Evolutionary conservation across 805 yeast genomes (phyloP).

Genomic region (Pichia scutulata): DNA sequence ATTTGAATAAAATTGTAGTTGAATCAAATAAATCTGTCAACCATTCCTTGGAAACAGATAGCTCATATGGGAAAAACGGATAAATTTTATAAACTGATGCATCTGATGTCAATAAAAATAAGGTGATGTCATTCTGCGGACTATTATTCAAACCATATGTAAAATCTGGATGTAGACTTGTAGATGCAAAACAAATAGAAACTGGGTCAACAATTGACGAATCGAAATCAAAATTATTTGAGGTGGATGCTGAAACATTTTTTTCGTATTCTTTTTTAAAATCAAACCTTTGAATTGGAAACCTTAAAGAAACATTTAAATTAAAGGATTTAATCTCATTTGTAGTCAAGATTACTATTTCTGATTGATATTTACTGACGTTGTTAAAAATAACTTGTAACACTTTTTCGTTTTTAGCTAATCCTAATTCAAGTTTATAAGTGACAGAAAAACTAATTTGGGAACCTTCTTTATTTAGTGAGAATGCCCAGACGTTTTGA

Average conservation of each 20-base stretch:
- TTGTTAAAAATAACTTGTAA: slow-evolving; percentile 39
- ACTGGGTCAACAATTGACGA: slow-evolving; percentile 27
- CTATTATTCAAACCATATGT: slow-evolving; percentile 1
- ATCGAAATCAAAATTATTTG: slow-evolving; percentile 15
- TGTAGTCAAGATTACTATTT: slow-evolving; percentile 36
- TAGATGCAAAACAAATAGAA: slow-evolving; percentile 40
- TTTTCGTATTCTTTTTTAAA: slow-evolving; percentile 15
- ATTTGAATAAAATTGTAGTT: slow-evolving; percentile 16
- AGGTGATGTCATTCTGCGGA: slow-evolving; percentile 31
- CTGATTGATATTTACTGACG: slow-evolving; percentile 35
- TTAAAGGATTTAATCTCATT: slow-evolving; percentile 30
- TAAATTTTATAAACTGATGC: slow-evolving; percentile 54
- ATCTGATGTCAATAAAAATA: slow-evolving; percentile 45
- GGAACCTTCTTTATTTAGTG: slow-evolving; percentile 18
- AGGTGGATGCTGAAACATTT: slow-evolving; percentile 13
- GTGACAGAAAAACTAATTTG: slow-evolving; percentile 8
- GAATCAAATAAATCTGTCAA: slow-evolving; percentile 23
- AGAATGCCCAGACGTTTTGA: slow-evolving; percentile 12
- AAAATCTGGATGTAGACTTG: neutral
- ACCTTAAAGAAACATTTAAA: slow-evolving; percentile 20
- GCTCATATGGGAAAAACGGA: slow-evolving; percentile 52
- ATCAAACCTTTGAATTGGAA: slow-evolving; percentile 18
- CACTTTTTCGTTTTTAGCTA: slow-evolving; percentile 22
- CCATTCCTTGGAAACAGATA: slow-evolving; percentile 31
- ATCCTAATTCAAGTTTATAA: slow-evolving; percentile 7